These are phyloP conservation scores for Alternaria brassicae DNA, from an alignment of 2,329 filamentous ascomycete species.

Conservation along the genomic window DNA sequence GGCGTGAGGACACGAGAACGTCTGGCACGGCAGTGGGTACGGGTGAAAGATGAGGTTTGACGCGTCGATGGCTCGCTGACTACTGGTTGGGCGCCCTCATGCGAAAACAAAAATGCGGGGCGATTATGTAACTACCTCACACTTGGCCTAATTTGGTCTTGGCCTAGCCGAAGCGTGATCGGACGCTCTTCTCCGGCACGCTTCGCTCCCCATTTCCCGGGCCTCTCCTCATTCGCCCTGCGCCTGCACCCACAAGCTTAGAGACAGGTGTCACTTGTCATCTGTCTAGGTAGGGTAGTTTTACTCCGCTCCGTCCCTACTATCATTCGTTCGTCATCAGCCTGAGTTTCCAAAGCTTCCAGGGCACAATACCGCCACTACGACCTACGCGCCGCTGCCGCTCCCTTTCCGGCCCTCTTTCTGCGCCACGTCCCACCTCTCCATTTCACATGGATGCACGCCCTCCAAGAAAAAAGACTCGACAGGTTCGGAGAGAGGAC, in stretches of 20 bases:
- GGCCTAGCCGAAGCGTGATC: neutral
- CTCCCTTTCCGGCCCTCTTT: neutral
- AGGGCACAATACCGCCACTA: neutral
- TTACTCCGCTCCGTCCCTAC: neutral
- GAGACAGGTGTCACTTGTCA: neutral
- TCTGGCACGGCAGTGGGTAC: slow-evolving; percentile 4
- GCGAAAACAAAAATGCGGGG: neutral
- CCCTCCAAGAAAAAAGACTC: too few relatives aligned
- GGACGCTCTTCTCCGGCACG: neutral
- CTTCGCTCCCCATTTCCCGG: neutral
- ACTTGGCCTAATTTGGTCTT: neutral
- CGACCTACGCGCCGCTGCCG: neutral
- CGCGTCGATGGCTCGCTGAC: slow-evolving; percentile 2
- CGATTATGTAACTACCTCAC: slow-evolving; percentile 6
- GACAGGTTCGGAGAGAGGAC: too few relatives aligned
- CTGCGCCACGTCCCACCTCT: neutral
- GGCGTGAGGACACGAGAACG: slow-evolving; percentile 17
- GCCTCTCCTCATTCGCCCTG: neutral
- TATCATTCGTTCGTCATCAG: neutral
- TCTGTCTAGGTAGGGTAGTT: neutral
- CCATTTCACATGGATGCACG: neutral
- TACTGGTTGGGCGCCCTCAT: neutral
- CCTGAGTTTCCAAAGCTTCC: neutral
- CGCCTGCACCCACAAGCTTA: neutral
- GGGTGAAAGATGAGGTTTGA: slow-evolving; percentile 3